These are phyloP conservation scores for Trametes meyenii DNA, from an alignment of 768 basidiomycete genomes.

Conservation along the genomic window DNA sequence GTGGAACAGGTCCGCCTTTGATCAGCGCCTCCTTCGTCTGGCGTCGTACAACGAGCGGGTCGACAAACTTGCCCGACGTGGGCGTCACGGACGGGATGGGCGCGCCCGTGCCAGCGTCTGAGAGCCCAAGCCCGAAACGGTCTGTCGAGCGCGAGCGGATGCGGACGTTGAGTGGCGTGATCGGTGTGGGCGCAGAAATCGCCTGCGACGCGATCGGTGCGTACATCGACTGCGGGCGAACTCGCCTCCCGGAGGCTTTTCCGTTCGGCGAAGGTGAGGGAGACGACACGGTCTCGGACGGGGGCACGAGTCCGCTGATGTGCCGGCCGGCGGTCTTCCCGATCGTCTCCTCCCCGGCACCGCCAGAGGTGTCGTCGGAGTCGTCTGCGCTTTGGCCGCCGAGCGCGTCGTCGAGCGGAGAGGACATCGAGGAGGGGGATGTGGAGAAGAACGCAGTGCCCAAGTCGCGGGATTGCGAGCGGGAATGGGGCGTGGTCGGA, in stretches of 20 bases:
- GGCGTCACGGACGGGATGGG: slow-evolving; percentile 29
- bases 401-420: slow-evolving; percentile 25
- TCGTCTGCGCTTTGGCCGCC: slow-evolving; percentile 32
- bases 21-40: slow-evolving; percentile 53
- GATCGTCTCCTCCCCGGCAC: slow-evolving; percentile 57
- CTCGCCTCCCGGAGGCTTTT: slow-evolving; percentile 35
- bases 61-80: slow-evolving; percentile 64
- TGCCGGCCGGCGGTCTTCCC: slow-evolving; percentile 50
- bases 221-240: slow-evolving; percentile 64
- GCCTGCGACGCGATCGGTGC: slow-evolving; percentile 30
- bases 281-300: slow-evolving; percentile 16
- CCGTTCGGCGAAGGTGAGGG: slow-evolving; percentile 30
- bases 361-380: slow-evolving; percentile 42
- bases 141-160: slow-evolving; percentile 43
- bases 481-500: slow-evolving; percentile 22
- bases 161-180: slow-evolving; percentile 35
- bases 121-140: slow-evolving; percentile 27
- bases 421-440: slow-evolving; percentile 35
- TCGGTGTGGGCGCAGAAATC: slow-evolving; percentile 31
- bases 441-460: slow-evolving; percentile 49
- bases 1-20: slow-evolving; percentile 47
- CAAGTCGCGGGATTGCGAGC: slow-evolving; percentile 34
- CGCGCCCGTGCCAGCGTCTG: slow-evolving; percentile 18
- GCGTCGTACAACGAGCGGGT: slow-evolving; percentile 71
- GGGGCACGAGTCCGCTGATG: slow-evolving; percentile 29